Evolutionary conservation across 495 filamentous ascomycete species (phyloP).

Genomic region (Durotheca rogersii): DNA sequence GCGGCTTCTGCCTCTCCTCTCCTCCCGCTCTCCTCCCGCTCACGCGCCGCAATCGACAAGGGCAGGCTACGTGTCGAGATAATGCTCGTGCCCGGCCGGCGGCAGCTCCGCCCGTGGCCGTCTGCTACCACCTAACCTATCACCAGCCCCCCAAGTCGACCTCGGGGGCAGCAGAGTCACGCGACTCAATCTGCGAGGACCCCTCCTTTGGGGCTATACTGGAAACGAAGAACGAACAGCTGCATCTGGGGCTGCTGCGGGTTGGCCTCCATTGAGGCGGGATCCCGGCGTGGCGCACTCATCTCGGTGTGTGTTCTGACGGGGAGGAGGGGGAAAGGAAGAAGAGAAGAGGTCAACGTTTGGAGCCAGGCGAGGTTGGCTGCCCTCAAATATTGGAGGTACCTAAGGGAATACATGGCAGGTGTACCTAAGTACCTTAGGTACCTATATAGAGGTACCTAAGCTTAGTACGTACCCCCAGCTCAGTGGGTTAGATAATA

Average conservation of each 20-base stretch:
- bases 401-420: no score
- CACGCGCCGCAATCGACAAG: background rate
- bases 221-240: slow-evolving; percentile 37
- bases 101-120: slow-evolving; percentile 6
- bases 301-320: slow-evolving; percentile 32
- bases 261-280: slow-evolving; percentile 34
- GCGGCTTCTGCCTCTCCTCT: no score
- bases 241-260: slow-evolving; percentile 38
- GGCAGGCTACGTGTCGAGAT: no score
- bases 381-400: no score
- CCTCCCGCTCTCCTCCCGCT: background rate
- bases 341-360: slow-evolving; percentile 2
- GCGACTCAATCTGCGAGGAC: slow-evolving; percentile 56
- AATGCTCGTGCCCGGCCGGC: slow-evolving; percentile 31
- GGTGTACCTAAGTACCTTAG: background rate
- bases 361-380: slow-evolving; percentile 10
- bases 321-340: slow-evolving; percentile 6
- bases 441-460: background rate
- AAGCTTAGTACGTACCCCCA: slow-evolving; percentile 1
- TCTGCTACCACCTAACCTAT: slow-evolving; percentile 8
- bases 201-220: slow-evolving; percentile 76
- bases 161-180: slow-evolving; percentile 39
- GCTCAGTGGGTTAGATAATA: background rate
- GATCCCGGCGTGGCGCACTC: slow-evolving; percentile 22
- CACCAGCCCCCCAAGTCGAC: no score